Evolutionary conservation across 2,329 filamentous ascomycete genomes (phyloP).

Genomic region (Hawksworthiomyces lignivorus): DNA sequence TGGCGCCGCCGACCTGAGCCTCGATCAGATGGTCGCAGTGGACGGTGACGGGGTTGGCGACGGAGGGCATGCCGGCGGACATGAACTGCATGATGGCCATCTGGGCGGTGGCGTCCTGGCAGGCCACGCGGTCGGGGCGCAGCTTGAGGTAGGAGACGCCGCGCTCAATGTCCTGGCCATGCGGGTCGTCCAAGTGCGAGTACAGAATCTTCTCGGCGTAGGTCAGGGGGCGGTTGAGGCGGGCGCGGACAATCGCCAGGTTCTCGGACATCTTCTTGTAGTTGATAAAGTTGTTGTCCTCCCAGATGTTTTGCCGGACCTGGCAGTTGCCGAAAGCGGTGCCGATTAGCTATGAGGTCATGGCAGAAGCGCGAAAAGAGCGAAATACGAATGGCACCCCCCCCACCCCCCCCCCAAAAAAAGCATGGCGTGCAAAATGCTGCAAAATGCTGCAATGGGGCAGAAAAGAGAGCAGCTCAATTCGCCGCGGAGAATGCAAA

Average conservation of each 20-base stretch:
- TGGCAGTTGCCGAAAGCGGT: conserved; percentile 21
- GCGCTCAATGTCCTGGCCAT: conserved; percentile 92
- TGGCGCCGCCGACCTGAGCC: conserved; percentile 83
- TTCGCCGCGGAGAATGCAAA: background rate
- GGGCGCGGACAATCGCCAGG: conserved; percentile 77
- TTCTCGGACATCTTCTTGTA: conserved; percentile 99
- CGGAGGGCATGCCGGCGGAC: conserved; percentile 92
- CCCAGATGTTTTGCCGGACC: conserved; percentile 94
- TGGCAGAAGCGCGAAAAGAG: too few species aligned
- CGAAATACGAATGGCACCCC: background rate
- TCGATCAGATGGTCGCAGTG: conserved; percentile 99
- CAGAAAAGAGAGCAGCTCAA: too few species aligned
- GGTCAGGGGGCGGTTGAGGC: conserved; percentile 88
- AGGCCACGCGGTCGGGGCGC: conserved; percentile 93
- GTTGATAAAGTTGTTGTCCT: conserved; percentile 96
- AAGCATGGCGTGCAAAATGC: too few species aligned
- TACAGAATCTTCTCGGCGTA: conserved; percentile 99
- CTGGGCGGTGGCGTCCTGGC: conserved; percentile 98
- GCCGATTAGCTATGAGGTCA: too few species aligned
- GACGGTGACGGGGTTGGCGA: conserved; percentile 89
- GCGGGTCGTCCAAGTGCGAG: conserved; percentile 95
- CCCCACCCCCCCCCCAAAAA: too few species aligned
- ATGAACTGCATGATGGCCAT: conserved; percentile 99
- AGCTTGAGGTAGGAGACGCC: conserved; percentile 94
- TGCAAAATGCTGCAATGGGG: too few species aligned